Conservation (phyloP, 768 basidiomycete genomes). For the Lentinula sp. region DNA sequence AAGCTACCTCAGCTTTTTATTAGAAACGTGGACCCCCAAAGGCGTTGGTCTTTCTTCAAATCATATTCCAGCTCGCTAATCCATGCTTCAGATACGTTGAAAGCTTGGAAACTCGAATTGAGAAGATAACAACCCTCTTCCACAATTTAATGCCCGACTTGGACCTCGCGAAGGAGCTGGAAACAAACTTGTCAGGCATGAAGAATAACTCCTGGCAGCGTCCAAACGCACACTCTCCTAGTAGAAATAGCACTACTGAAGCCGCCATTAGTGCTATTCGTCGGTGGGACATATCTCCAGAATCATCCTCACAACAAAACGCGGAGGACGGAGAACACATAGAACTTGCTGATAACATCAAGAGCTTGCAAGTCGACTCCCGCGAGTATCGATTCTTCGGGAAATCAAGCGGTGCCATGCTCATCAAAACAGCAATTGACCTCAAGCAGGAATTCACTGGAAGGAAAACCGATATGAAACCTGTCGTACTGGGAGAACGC, state of each 20-base stretch:
- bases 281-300: conserved; percentile 4
- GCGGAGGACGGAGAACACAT: conserved; percentile 30
- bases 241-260: neutral
- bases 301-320: neutral
- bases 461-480: conserved; percentile 15
- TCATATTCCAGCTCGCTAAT: neutral
- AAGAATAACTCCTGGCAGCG: neutral
- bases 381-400: conserved; percentile 44
- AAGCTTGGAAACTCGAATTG: conserved; percentile 50
- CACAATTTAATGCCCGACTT: conserved; percentile 51
- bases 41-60: conserved; percentile 32
- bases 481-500: conserved; percentile 10
- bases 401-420: conserved; percentile 50
- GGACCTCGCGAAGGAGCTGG: conserved; percentile 54
- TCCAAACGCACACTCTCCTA: neutral
- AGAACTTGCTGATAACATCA: conserved; percentile 30
- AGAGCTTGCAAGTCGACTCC: conserved; percentile 25
- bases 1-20: neutral
- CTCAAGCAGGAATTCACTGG: conserved; percentile 53
- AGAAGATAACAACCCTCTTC: conserved; percentile 54
- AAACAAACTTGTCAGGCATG: conserved; percentile 13
- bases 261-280: conserved; percentile 24
- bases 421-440: conserved; percentile 45
- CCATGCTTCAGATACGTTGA: conserved; percentile 44
- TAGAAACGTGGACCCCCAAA: conserved; percentile 60